Conservation (phyloP, 2,329 filamentous ascomycete species). For the Diaporthe ampelina region DNA sequence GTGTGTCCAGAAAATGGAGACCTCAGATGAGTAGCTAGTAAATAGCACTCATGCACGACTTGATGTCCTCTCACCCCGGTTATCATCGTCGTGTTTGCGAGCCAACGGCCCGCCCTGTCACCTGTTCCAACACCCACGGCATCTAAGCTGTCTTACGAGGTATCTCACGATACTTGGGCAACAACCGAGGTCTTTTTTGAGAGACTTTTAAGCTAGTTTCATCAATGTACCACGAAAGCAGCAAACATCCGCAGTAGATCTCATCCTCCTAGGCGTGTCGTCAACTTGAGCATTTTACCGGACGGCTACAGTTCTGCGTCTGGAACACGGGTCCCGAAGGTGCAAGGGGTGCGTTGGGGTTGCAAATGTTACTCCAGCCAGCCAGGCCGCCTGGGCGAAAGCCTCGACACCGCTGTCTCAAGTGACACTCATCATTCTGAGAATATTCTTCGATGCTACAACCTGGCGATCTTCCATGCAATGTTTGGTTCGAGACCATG, state of each 20-base stretch:
- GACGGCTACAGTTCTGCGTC: not conserved
- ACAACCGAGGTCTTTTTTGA: too few species aligned
- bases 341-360: conserved; percentile 13
- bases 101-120: not conserved
- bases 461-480: conserved; percentile 10
- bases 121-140: too few species aligned
- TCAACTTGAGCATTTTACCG: not conserved
- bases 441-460: conserved; percentile 14
- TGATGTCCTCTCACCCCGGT: not conserved
- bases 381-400: conserved; percentile 7
- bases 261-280: not conserved
- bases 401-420: not conserved
- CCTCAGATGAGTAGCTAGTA: not conserved
- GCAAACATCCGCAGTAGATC: not conserved
- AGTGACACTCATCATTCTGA: not conserved
- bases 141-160: not conserved
- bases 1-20: not conserved
- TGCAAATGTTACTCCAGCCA: conserved; percentile 2
- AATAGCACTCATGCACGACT: not conserved
- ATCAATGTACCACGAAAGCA: not conserved
- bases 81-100: not conserved
- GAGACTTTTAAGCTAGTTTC: not conserved
- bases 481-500: conserved; percentile 29
- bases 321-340: conserved; percentile 13
- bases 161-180: not conserved